Evolutionary conservation across 2,329 filamentous ascomycete species (phyloP).

Genomic region (Magnaporthiopsis incrustans): DNA sequence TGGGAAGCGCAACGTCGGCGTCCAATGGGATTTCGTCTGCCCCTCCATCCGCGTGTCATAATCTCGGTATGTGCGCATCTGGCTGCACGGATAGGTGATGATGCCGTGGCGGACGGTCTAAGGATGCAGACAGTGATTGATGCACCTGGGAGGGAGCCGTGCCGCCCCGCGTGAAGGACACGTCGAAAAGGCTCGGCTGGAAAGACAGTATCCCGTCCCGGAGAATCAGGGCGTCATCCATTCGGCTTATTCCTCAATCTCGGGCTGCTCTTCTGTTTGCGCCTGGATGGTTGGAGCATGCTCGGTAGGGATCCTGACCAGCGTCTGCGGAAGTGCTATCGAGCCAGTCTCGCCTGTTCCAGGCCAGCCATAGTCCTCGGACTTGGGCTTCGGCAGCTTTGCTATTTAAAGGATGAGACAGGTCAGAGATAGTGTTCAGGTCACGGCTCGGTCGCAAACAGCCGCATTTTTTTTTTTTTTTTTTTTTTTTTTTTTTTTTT

Average conservation of each 20-base stretch:
- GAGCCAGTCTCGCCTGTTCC: constrained; percentile 16
- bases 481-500: too few relatives aligned
- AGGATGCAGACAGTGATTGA: neutral
- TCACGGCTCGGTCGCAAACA: neutral
- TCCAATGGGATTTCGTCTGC: neutral
- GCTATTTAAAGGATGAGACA: constrained; percentile 33
- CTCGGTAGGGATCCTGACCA: constrained; percentile 78
- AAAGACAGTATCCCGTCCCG: too few relatives aligned
- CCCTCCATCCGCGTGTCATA: neutral
- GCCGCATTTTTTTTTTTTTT: too few relatives aligned
- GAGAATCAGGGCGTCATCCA: neutral
- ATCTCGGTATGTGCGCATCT: neutral
- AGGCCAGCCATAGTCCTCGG: constrained; percentile 30
- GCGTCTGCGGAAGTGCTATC: constrained; percentile 63
- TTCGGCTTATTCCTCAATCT: constrained; percentile 27
- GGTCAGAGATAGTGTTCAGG: neutral
- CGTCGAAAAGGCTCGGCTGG: too few relatives aligned
- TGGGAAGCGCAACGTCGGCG: neutral
- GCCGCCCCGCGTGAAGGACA: too few relatives aligned
- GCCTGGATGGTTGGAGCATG: constrained; percentile 60
- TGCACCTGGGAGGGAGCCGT: too few relatives aligned
- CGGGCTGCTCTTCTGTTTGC: constrained; percentile 45
- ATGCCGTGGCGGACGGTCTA: neutral
- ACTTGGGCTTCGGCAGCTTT: constrained; percentile 58
- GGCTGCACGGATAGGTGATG: neutral